Evolutionary conservation across 2,329 filamentous ascomycete genomes (phyloP), one percentile per base, ranked within the genome.

Genomic region (Ramularia collo-cygni): DNA sequence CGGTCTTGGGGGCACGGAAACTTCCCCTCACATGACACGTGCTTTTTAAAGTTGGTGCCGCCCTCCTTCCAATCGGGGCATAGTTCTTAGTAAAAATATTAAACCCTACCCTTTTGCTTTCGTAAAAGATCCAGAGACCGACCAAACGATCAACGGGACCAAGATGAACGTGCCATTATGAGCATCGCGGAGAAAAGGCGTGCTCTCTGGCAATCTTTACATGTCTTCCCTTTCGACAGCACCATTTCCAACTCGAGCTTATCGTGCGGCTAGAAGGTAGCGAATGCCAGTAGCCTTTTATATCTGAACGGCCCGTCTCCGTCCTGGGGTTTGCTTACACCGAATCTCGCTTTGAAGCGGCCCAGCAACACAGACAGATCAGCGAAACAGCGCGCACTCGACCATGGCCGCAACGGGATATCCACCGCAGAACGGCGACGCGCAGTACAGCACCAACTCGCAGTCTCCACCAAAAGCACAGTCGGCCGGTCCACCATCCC

Each of bases 331-430:
- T 33, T 35, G 40, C 36, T 42, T 40, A 37, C 40, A 35, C 28
- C 43, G 38, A 29, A 18, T 30, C 17, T 40, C 48, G 45, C 45
- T 45, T 51, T 44, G 40, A 28, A 40, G 40, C 48, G 48, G 48
- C 49, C 42, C 40, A 48, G 35, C 40, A 26, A 28, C 37, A 24
- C 21, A 24, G 33, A 26, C 42, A n/a, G n/a, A n/a, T n/a, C n/a
- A 21, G 13, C 16, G 33, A 33, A 35, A 35, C 35, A 47, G 36
- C 18, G 21, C 37, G 27, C 37, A 30, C 32, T 34, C 42, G 24
- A 44, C 38, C 39, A 51, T 48, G 42, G 44, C 44, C 24, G 35
- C 41, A 41, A 44, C 42, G 27, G 40, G 33, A 38, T 53, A 48
- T 37, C 28, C 35, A 15, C 30, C 37, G 33, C 40, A 33, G 9